These are phyloP conservation scores for Adansonia rubrostipa DNA, from an alignment of 441 rosid species.

Conservation along the genomic window DNA sequence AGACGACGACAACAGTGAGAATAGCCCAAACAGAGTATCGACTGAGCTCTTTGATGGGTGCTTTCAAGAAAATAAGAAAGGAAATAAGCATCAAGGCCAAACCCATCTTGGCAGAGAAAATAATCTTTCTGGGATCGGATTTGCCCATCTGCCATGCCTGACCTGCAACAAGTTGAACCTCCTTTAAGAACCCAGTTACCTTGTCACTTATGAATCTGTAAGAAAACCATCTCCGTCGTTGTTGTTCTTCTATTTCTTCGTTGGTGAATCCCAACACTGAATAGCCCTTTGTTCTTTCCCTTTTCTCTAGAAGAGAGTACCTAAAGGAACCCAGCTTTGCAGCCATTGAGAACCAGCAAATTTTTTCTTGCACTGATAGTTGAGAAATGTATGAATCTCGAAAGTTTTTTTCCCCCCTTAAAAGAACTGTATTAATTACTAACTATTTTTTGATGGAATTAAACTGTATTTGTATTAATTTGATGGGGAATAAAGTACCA, in stretches of 20 bases:
- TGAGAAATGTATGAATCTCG: background rate
- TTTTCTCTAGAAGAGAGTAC: slow-evolving; percentile 42
- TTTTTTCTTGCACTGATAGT: background rate
- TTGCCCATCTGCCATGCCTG: slow-evolving; percentile 61
- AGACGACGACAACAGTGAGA: slow-evolving; percentile 77
- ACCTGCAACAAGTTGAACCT: slow-evolving; percentile 38
- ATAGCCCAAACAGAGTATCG: slow-evolving; percentile 74
- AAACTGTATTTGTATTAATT: background rate
- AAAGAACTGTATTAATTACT: background rate
- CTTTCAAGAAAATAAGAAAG: slow-evolving; percentile 53
- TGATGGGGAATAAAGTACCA: background rate
- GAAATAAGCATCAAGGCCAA: slow-evolving; percentile 62
- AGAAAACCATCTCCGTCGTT: slow-evolving; percentile 33
- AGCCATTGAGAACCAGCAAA: slow-evolving; percentile 37
- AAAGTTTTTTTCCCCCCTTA: background rate
- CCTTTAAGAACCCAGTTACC: slow-evolving; percentile 27
- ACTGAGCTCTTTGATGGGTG: slow-evolving; percentile 55
- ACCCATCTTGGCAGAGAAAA: slow-evolving; percentile 73
- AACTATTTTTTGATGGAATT: background rate
- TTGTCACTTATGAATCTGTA: slow-evolving; percentile 33
- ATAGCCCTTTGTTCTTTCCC: slow-evolving; percentile 44
- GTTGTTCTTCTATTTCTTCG: slow-evolving; percentile 28
- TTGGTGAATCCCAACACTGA: slow-evolving; percentile 39
- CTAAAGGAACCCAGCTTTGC: slow-evolving; percentile 59
- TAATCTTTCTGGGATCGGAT: slow-evolving; percentile 69